Conservation (phyloP, 2,329 filamentous ascomycete genomes). For the Gnomoniopsis sp. region DNA sequence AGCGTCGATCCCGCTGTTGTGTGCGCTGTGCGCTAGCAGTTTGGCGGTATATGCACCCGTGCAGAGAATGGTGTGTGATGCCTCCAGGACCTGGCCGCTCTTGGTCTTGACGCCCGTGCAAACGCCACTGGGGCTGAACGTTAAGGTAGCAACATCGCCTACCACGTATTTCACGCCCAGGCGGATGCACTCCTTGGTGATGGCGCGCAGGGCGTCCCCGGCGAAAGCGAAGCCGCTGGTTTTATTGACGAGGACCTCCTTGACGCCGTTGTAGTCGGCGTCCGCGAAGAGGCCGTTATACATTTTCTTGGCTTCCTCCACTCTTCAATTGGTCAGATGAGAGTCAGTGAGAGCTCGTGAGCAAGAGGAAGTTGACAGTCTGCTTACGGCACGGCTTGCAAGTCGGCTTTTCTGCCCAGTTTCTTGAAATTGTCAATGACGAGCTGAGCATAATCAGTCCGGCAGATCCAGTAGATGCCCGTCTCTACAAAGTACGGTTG, state of each 20-base stretch:
- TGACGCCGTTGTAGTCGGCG: slow-evolving; percentile 57
- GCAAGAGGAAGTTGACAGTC: not conserved
- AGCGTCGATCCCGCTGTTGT: slow-evolving; percentile 39
- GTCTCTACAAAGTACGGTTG: slow-evolving; percentile 55
- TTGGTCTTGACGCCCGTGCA: slow-evolving; percentile 48
- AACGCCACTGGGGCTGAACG: slow-evolving; percentile 40
- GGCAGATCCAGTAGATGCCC: slow-evolving; percentile 56
- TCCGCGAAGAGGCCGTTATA: slow-evolving; percentile 58
- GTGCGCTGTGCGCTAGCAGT: slow-evolving; percentile 50
- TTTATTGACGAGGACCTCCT: slow-evolving; percentile 58
- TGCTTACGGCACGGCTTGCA: slow-evolving; percentile 37
- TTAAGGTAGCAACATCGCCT: slow-evolving; percentile 45
- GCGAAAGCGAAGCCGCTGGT: slow-evolving; percentile 64
- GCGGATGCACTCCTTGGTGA: slow-evolving; percentile 49
- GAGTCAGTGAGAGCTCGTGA: not conserved
- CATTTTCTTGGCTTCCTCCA: slow-evolving; percentile 43
- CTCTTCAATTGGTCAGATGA: not conserved
- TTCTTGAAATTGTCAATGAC: slow-evolving; percentile 52
- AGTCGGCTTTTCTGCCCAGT: slow-evolving; percentile 36
- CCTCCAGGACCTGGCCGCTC: slow-evolving; percentile 41
- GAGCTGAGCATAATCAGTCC: slow-evolving; percentile 45
- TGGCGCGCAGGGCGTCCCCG: slow-evolving; percentile 51
- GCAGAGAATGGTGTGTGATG: slow-evolving; percentile 50
- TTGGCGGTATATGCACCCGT: slow-evolving; percentile 57
- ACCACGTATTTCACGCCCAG: slow-evolving; percentile 58